phyloP scores from a whole-genome alignment of 192 early-diverging fungal species.

The Ambispora gerdemannii region DNA sequence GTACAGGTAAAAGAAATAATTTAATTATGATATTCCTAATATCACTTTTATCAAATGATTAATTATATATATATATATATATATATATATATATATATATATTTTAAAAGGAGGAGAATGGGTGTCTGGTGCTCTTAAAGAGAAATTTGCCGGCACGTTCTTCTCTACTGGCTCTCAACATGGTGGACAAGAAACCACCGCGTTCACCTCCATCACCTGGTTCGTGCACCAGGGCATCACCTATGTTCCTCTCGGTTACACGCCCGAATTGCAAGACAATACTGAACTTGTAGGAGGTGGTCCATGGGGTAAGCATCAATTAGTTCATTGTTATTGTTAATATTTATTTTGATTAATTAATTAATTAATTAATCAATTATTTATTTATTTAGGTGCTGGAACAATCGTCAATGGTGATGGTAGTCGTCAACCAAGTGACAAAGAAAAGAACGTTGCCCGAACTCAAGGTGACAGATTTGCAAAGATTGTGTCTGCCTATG shows the following conservation, averaged over 20 bases:
- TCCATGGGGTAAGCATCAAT: slow-evolving; percentile 35
- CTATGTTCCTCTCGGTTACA: slow-evolving; percentile 71
- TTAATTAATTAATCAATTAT: neutral
- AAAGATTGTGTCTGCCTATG: slow-evolving; percentile 39
- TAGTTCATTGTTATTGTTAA: neutral
- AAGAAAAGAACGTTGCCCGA: slow-evolving; percentile 61
- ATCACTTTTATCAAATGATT: too few relatives aligned
- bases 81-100: too few relatives aligned
- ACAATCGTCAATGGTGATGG: slow-evolving; percentile 66
- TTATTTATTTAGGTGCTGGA: slow-evolving; percentile 52
- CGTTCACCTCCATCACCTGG: slow-evolving; percentile 61
- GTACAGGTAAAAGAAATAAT: slow-evolving; percentile 26
- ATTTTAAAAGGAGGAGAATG: slow-evolving; percentile 32
- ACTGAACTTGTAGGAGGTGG: slow-evolving; percentile 66
- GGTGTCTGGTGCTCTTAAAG: slow-evolving; percentile 51
- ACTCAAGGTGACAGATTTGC: slow-evolving; percentile 63
- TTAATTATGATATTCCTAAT: too few relatives aligned
- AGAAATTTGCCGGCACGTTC: slow-evolving; percentile 74
- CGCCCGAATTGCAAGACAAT: slow-evolving; percentile 52
- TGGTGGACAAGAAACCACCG: slow-evolving; percentile 79
- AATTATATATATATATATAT: too few relatives aligned
- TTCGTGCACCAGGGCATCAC: slow-evolving; percentile 77
- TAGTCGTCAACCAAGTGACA: slow-evolving; percentile 57
- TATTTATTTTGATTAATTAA: neutral
- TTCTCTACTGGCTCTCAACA: slow-evolving; percentile 71